phyloP scores from a whole-genome alignment of 1,139 yeast species.

The Kodamaea arcana region DNA sequence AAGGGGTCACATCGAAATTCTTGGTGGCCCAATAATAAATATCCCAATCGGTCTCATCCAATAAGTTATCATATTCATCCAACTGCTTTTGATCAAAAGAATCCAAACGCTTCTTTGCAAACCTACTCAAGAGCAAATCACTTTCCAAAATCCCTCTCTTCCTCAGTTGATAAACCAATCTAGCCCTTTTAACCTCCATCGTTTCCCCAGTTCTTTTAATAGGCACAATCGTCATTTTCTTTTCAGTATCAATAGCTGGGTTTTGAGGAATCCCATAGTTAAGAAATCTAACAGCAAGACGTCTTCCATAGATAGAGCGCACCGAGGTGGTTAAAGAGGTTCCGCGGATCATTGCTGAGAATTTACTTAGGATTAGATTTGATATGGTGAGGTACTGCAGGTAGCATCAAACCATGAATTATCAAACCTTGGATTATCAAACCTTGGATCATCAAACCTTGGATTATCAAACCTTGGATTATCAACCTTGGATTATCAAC shows the following conservation, averaged over 20 bases:
- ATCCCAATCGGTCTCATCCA: conserved; percentile 98
- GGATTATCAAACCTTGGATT: too few species aligned
- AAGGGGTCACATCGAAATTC: conserved; percentile 72
- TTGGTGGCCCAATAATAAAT: conserved; percentile 96
- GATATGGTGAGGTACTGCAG: too few species aligned
- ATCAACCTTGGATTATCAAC: too few species aligned
- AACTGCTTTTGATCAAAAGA: conserved; percentile 61
- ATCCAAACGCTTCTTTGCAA: conserved; percentile 71
- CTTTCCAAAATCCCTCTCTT: conserved; percentile 95
- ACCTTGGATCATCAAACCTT: too few species aligned
- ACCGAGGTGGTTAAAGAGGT: too few species aligned
- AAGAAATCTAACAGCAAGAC: too few species aligned
- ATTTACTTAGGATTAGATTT: too few species aligned
- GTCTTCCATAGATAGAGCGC: too few species aligned
- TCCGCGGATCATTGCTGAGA: too few species aligned
- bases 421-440: too few species aligned
- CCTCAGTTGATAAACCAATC: conserved; percentile 85
- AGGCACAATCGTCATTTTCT: conserved; percentile 63
- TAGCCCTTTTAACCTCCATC: conserved; percentile 74
- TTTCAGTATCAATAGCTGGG: conserved; percentile 28
- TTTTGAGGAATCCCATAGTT: conserved; percentile 46
- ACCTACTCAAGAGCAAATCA: conserved; percentile 77
- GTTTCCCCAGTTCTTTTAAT: conserved; percentile 70
- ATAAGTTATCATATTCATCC: conserved; percentile 77
- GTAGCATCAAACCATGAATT: too few species aligned